phyloP scores from a whole-genome alignment of 345 rosid species.

The Excoecaria cochinchinensis region DNA sequence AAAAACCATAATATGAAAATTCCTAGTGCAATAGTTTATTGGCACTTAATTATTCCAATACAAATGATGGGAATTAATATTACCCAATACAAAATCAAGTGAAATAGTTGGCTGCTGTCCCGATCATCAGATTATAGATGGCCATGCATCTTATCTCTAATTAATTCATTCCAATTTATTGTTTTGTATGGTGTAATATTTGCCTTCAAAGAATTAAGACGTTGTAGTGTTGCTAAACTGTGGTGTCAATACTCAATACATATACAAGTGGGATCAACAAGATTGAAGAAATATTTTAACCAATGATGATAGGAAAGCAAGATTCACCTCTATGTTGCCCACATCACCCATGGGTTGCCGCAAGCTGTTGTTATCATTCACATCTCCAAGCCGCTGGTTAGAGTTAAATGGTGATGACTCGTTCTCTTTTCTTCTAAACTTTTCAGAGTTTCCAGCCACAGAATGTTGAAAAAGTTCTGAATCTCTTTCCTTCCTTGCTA shows the following conservation, averaged over 20 bases:
- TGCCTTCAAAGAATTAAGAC: neutral
- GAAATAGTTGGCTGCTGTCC: neutral
- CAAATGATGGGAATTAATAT: neutral
- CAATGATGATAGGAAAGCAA: constrained; percentile 10
- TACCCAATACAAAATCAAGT: neutral
- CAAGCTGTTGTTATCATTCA: constrained; percentile 32
- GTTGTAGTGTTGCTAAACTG: neutral
- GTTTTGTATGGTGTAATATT: neutral
- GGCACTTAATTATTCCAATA: neutral
- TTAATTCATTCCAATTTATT: neutral
- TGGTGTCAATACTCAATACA: neutral
- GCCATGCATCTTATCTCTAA: neutral
- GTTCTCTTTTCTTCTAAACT: constrained; percentile 48
- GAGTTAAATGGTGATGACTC: constrained; percentile 46
- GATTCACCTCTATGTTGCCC: constrained; percentile 63
- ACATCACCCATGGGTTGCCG: constrained; percentile 65
- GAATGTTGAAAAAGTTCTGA: constrained; percentile 42
- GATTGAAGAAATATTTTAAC: neutral
- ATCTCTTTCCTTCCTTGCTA: constrained; percentile 69
- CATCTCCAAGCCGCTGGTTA: constrained; percentile 43
- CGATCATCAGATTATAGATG: neutral
- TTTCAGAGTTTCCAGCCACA: constrained; percentile 50
- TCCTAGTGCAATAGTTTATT: neutral
- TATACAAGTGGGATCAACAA: neutral
- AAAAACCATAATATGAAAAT: neutral